Evolutionary conservation across 345 rosid species (phyloP).

Genomic region (Eucalyptus erythrocorys): DNA sequence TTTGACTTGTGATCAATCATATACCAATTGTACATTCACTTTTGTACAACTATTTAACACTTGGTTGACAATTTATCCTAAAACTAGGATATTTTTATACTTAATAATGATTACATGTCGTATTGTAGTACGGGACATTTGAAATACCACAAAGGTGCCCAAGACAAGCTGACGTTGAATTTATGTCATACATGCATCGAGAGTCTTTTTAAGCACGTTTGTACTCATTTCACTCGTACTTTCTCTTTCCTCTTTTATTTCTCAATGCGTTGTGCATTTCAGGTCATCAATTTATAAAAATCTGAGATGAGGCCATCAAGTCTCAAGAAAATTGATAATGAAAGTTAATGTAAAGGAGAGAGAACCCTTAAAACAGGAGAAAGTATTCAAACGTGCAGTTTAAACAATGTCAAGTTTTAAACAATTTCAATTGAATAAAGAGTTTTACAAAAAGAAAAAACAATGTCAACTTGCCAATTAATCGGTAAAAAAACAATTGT

Average conservation of each 20-base stretch:
- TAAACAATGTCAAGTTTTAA: not conserved
- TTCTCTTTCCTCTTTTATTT: not conserved
- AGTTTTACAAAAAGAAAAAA: no score
- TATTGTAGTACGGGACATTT: fast-evolving
- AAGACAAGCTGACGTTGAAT: not conserved
- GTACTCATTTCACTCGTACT: not conserved
- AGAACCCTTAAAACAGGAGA: not conserved
- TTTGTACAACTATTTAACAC: not conserved
- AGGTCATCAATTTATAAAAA: not conserved
- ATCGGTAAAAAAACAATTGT: not conserved
- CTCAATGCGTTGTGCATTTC: not conserved
- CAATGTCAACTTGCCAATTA: not conserved
- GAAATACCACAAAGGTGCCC: not conserved
- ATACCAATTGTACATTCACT: not conserved
- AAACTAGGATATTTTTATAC: not conserved
- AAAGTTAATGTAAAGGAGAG: not conserved
- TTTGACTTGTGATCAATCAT: not conserved
- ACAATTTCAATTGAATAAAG: no score
- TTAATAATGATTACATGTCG: not conserved
- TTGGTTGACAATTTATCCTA: not conserved
- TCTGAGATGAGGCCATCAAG: not conserved
- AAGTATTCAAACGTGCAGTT: not conserved
- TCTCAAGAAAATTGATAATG: not conserved
- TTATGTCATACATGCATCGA: not conserved
- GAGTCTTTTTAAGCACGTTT: not conserved